These are phyloP conservation scores for Colletotrichum echinochloae DNA, from an alignment of 2,329 filamentous ascomycete genomes.

Conservation along the genomic window DNA sequence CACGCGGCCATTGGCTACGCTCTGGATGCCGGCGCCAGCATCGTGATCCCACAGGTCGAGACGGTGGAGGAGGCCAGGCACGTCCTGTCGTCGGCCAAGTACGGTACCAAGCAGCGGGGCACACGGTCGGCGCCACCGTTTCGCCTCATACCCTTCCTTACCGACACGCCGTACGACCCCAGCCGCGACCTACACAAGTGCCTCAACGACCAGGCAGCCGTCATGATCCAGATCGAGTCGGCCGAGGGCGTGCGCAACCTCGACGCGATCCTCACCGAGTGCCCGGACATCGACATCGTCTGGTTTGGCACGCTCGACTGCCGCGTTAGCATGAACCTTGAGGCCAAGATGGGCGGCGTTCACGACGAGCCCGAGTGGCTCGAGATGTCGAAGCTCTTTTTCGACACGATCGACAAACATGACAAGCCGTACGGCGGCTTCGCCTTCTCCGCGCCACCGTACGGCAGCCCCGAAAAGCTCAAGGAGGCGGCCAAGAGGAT, in stretches of 20 bases:
- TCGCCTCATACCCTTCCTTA: conserved; percentile 54
- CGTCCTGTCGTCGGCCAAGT: conserved; percentile 58
- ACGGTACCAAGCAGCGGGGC: conserved; percentile 54
- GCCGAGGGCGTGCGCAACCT: conserved; percentile 58
- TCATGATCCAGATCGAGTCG: conserved; percentile 62
- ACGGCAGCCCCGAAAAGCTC: conserved; percentile 44
- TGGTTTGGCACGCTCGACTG: conserved; percentile 60
- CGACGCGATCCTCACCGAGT: conserved; percentile 60
- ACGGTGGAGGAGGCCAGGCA: conserved; percentile 60
- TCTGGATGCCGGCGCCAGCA: conserved; percentile 61
- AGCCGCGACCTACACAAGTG: conserved; percentile 52
- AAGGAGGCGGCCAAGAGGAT: conserved; percentile 45
- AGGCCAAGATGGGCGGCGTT: conserved; percentile 47
- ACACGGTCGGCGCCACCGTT: conserved; percentile 60
- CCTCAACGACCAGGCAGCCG: conserved; percentile 59
- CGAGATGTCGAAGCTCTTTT: conserved; percentile 52
- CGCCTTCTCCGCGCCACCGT: conserved; percentile 45
- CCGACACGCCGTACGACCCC: conserved; percentile 51
- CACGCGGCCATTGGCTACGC: conserved; percentile 60
- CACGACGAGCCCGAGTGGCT: conserved; percentile 56
- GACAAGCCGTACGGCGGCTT: conserved; percentile 56
- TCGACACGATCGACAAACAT: conserved; percentile 57
- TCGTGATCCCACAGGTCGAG: conserved; percentile 61
- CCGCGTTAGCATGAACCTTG: conserved; percentile 58
- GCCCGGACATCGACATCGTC: conserved; percentile 59